Evolutionary conservation across 257 asterid genomes (phyloP).

Genomic region (Solanum verrucosum): DNA sequence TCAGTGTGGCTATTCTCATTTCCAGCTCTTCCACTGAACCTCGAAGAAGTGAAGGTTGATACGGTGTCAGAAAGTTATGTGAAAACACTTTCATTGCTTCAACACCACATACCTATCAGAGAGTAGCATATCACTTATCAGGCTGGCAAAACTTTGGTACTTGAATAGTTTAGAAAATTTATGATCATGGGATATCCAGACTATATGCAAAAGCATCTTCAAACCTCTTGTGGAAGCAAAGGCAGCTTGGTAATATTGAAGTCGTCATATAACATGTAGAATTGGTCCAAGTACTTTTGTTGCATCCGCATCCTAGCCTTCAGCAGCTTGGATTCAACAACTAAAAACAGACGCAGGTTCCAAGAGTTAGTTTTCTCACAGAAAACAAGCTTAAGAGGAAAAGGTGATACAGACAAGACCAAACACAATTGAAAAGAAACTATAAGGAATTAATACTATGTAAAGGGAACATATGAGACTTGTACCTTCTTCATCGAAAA

Average conservation of each 20-base stretch:
- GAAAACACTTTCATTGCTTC: constrained; percentile 75
- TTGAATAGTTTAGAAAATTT: not conserved
- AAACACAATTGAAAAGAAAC: not conserved
- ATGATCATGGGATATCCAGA: not conserved
- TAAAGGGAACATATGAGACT: not conserved
- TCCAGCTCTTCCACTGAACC: constrained; percentile 68
- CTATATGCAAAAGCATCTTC: not conserved
- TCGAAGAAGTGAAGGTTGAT: constrained; percentile 46
- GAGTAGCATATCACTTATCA: not conserved
- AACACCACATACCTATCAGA: constrained; percentile 68
- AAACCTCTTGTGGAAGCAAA: constrained; percentile 92
- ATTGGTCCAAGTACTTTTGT: constrained; percentile 84
- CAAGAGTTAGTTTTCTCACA: not conserved
- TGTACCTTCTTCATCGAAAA: constrained; percentile 87
- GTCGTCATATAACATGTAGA: constrained; percentile 86
- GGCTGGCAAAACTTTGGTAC: not conserved
- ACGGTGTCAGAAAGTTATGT: constrained; percentile 43
- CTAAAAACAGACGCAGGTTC: constrained; percentile 23
- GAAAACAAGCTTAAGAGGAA: not conserved
- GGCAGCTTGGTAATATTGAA: constrained; percentile 91
- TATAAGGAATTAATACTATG: not conserved
- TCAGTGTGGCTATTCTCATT: constrained; percentile 47
- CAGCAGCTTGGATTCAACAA: constrained; percentile 71
- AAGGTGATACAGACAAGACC: not conserved
- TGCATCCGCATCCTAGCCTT: constrained; percentile 94